Evolutionary conservation across 2,329 filamentous ascomycete genomes (phyloP), one percentile per base, ranked within the genome.

Genomic region (Xylaria polymorpha): DNA sequence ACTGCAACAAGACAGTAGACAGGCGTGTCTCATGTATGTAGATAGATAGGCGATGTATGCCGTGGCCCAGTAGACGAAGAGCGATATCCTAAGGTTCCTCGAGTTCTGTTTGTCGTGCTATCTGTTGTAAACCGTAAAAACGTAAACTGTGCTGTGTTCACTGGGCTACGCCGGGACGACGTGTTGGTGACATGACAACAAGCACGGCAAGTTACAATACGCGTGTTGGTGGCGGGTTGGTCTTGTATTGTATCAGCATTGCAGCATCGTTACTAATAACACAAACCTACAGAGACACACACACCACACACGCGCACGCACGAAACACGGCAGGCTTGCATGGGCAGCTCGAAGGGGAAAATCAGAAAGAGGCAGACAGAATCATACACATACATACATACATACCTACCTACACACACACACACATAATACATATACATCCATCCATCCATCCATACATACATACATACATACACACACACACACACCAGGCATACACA

Each of bases 161-260:
- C n/a, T 44, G 41, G 41, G 39, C 32, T 53, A 59, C 46, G 37
- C 58, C 8, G 44, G 44, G 48, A 48, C 51, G 62, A 61, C 37
- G 62, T 53, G 62, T 61, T 58, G 58, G 63, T 62, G 64, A 67
- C 67, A 66, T 63, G 66, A 39, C 56, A 60, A 51, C 53, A 66
- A 58, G 46, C 53, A 58, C 50, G 20, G 44, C 43, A n/a, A 58
- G 57, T 59, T 59, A 50, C 62, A 50, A 63, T 35, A 44, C 64
- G 60, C 59, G 64, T 60, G 53, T 57, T 64, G 60, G 68, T 60
- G 64, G 64, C 48, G 50, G 48, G 41, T 35, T 59, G 29, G 48
- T 58, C 67, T 64, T 60, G 51, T 58, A 61, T 70, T 65, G 65
- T 70, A 68, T 70, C 57, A 70, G 57, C 65, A 68, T 65, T 65